These are phyloP conservation scores for Sequoia sempervirens DNA, from an alignment of 75 land plant species.

Conservation along the genomic window DNA sequence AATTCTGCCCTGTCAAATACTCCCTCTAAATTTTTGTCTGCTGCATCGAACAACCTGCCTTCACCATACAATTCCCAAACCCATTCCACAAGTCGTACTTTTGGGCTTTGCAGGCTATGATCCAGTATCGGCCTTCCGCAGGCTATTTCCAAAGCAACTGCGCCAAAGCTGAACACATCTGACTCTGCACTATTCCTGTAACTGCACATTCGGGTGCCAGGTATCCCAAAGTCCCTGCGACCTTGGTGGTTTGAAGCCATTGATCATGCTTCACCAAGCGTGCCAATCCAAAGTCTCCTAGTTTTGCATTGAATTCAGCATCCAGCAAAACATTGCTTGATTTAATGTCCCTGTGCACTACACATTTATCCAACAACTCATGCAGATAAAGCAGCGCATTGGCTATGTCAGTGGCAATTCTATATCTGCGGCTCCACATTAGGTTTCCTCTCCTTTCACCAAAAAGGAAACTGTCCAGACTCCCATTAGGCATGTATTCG, in stretches of 20 bases:
- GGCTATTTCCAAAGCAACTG: no score
- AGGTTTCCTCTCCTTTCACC: neutral
- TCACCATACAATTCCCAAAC: no score
- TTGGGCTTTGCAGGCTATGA: no score
- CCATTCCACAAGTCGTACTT: no score
- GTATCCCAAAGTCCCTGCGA: conserved; percentile 35
- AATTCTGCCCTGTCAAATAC: no score
- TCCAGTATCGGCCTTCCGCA: no score
- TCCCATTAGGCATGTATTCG: conserved; percentile 35
- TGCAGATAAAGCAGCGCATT: conserved; percentile 44
- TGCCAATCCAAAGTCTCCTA: no score
- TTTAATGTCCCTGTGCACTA: conserved; percentile 48
- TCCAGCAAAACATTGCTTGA: conserved; percentile 52
- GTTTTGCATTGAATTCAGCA: no score
- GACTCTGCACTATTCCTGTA: conserved; percentile 26
- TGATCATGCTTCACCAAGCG: no score
- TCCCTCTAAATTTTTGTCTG: no score
- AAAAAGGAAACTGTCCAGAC: conserved; percentile 27
- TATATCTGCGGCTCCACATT: conserved; percentile 20
- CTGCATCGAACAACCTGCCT: no score
- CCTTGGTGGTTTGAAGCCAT: no score
- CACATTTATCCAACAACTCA: conserved; percentile 31
- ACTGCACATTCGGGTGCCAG: conserved; percentile 29
- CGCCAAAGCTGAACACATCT: conserved; percentile 40
- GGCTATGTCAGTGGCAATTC: conserved; percentile 29